Evolutionary conservation across 495 filamentous ascomycete genomes (phyloP), one percentile per base, ranked within the genome.

Genomic region (Podospora appendiculata): DNA sequence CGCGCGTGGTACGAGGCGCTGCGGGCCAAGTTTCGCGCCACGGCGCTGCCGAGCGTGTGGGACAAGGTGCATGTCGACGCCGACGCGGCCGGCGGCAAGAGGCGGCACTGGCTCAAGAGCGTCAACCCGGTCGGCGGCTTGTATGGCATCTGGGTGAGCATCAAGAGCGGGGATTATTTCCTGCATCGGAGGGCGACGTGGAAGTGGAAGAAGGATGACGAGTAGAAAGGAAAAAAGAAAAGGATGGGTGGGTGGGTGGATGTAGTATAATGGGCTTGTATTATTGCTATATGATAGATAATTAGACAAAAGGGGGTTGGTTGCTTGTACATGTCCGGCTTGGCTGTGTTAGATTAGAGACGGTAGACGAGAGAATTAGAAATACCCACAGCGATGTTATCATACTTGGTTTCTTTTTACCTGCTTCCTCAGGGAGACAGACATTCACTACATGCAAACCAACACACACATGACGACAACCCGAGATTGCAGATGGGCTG

Each of bases 121-220:
- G 52, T 59, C 45, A 69, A 71, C 72, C 80, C 79, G 1, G 32
- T 82, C 2, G 72, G 76, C 8, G 80, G 79, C 2, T 56, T 83
- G 3, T 81, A 72, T 55, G 79, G 80, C 0, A 70, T 84, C 14
- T 71, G 63, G 56, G 78, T 77, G 69, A 73, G 74, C 9, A 82
- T 84, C 18, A 56, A 65, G 52, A 81, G 78, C 52, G 64, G 69
- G 49, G 76, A 80, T 48, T 82, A 82, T 47, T 59, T 79, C 50
- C 62, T 78, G 35, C 77, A 80, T 50, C 72, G 77, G 16, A 57
- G 67, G 8, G 73, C 76, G 0, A 65, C 63, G 50, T 82, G 79
- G 79, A 78, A 72, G 62, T 77, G 67, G 62, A 72, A 61, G 55
- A 61, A 61, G 25, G 17, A 6, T 25, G 42, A 45, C 9, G 19